Percentiles rank a stretch among this genome's conserved stretches.
Evolutionary conservation across 768 basidiomycete species (phyloP).

Genomic region (Lentinula guzmanii): DNA sequence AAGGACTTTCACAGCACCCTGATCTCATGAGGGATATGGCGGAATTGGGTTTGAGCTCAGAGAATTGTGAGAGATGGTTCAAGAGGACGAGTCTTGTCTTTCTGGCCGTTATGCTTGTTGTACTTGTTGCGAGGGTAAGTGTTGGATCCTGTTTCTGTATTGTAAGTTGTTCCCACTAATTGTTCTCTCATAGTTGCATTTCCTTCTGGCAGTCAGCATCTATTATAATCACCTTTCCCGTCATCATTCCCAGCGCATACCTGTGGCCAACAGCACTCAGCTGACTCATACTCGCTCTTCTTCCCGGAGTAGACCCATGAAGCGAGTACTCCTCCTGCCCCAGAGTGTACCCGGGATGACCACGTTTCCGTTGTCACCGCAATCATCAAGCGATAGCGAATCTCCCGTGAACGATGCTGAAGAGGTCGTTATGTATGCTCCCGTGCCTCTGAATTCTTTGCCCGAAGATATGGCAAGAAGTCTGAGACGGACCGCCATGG

Average conservation of each 20-base stretch:
- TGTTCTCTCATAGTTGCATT: slow-evolving; percentile 50
- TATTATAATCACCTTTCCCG: slow-evolving; percentile 54
- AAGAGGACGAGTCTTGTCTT: slow-evolving; percentile 58
- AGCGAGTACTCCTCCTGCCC: slow-evolving; percentile 63
- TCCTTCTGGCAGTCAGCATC: slow-evolving; percentile 65
- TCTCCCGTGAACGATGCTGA: slow-evolving; percentile 11
- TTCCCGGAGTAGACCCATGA: slow-evolving; percentile 24
- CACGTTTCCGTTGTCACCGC: slow-evolving; percentile 7
- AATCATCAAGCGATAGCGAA: slow-evolving; percentile 7
- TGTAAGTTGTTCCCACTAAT: not conserved
- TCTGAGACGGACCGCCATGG: slow-evolving; percentile 48
- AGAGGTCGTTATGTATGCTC: slow-evolving; percentile 58
- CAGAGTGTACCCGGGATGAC: slow-evolving; percentile 17
- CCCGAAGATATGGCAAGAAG: slow-evolving; percentile 45
- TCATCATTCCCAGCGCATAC: slow-evolving; percentile 17
- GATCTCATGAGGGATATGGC: slow-evolving; percentile 66
- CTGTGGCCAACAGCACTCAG: slow-evolving; percentile 10
- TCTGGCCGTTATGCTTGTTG: slow-evolving; percentile 51
- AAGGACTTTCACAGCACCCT: slow-evolving; percentile 69
- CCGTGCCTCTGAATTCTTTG: slow-evolving; percentile 52
- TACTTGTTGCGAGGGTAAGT: slow-evolving; percentile 65
- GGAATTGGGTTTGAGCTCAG: slow-evolving; percentile 67
- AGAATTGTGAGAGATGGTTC: slow-evolving; percentile 79
- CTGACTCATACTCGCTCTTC: slow-evolving; percentile 10
- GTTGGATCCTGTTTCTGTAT: not conserved